Evolutionary conservation across 495 filamentous ascomycete genomes (phyloP), one percentile per base, ranked within the genome.

Genomic region (Xylaria palmicola): DNA sequence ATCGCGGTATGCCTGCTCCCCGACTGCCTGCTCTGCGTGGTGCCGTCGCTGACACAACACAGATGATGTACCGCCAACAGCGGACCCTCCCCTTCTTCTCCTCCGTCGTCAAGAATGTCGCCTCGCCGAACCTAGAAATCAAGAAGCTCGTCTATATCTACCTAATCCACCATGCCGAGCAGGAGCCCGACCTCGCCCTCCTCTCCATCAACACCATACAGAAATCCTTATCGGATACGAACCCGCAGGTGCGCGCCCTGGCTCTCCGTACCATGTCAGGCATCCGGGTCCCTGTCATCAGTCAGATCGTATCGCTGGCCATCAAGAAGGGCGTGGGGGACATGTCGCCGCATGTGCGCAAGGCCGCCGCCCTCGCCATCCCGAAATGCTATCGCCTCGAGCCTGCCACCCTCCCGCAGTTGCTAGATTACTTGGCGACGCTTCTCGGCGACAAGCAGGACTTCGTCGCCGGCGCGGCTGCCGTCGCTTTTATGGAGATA

Each of bases 141-240:
- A 95, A 96, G 75, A 98, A 97, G 71, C 84, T 98, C 47, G 94
- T 98, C 58, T 97, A 98, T 80, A 96, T 97, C 71, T 97, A 96
- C 73, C 86, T 98, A 59, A 87, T 97, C 61, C 89, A 92, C 69
- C 91, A 98, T 84, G 93, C 94, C 68, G 94, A 97, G 71, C 84
- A 89, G 41, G 93, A 97, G 65, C 94, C 93, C 36, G 94, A 98
- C 73, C 88, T 97, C 29, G 93, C 95, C 47, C 83, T 98, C 9
- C 82, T 98, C 19, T 95, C 93, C 40, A 97, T 98, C 80, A 98
- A 98, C 74, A 93, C 93, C 12, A 97, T 98, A 65, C 94, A 98
- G 71, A 97, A 97, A 73, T 93, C 93, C 22, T 84, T 98, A 40
- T 94, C 92, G 13, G 94, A 97, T 74, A 79, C 87, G 54, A 96